Conservation (phyloP, 495 filamentous ascomycete species). For the Aspergillus wentii region DNA sequence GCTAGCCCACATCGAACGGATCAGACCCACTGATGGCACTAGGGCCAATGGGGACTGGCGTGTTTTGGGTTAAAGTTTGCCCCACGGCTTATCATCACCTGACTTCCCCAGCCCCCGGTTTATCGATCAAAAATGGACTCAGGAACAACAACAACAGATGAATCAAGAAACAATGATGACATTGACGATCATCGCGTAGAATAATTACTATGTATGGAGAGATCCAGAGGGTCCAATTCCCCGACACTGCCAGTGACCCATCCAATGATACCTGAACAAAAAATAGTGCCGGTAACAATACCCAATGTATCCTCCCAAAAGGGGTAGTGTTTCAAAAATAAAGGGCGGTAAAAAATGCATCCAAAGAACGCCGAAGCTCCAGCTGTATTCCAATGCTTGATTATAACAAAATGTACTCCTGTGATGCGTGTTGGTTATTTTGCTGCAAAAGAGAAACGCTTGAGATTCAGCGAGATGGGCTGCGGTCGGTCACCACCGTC, state of each 20-base stretch:
- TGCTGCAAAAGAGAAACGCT: slow-evolving; percentile 48
- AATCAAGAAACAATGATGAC: too few relatives aligned
- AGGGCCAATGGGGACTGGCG: slow-evolving; percentile 13
- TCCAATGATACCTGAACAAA: too few relatives aligned
- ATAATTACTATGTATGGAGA: too few relatives aligned
- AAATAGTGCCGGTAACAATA: too few relatives aligned
- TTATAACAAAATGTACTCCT: too few relatives aligned
- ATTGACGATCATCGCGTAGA: too few relatives aligned
- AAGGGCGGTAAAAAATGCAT: background rate
- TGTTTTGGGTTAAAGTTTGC: slow-evolving; percentile 13
- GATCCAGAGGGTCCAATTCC: too few relatives aligned
- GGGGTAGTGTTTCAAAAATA: background rate
- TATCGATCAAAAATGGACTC: too few relatives aligned
- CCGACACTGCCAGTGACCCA: too few relatives aligned
- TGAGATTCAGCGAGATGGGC: slow-evolving; percentile 39
- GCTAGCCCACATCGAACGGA: slow-evolving; percentile 8
- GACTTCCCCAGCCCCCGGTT: slow-evolving; percentile 16
- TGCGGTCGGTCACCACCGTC: slow-evolving; percentile 9
- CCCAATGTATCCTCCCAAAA: too few relatives aligned
- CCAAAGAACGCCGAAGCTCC: slow-evolving; percentile 9
- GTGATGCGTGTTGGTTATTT: slow-evolving; percentile 18
- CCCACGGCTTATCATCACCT: slow-evolving; percentile 16
- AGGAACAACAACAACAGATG: too few relatives aligned
- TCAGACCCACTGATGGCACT: slow-evolving; percentile 9
- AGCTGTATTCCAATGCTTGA: slow-evolving; percentile 5